A percentile compares a stretch with the other conserved stretches of the same genome.
Conservation (phyloP, 257 asterid species). For the Nicotiana noctiflora region DNA sequence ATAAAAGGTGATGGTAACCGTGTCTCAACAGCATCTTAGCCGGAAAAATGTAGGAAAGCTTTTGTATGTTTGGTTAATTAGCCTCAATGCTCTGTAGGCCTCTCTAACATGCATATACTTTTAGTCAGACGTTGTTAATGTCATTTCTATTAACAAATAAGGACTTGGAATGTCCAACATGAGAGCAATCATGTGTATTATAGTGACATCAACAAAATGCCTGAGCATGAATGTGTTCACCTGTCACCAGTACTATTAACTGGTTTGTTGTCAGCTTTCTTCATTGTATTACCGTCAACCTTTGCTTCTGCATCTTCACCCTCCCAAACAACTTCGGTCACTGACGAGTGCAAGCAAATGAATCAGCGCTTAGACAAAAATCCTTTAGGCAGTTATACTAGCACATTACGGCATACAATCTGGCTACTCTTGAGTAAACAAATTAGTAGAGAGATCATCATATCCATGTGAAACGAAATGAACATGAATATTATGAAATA, state of each 20-base stretch:
- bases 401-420: background rate
- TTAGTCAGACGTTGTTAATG: background rate
- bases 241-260: constrained; percentile 52
- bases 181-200: background rate
- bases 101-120: background rate
- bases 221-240: constrained; percentile 23
- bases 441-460: background rate
- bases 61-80: background rate
- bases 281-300: constrained; percentile 28
- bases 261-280: constrained; percentile 32
- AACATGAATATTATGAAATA: background rate
- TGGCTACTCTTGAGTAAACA: background rate
- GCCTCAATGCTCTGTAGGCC: background rate
- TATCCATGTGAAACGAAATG: background rate
- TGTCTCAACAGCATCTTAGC: background rate
- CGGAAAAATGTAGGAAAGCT: background rate
- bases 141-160: background rate
- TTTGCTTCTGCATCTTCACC: constrained; percentile 58
- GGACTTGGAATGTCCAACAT: background rate
- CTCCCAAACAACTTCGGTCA: constrained; percentile 91
- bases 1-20: background rate
- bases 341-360: constrained; percentile 31
- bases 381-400: background rate
- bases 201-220: background rate
- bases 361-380: constrained; percentile 4